phyloP scores from a whole-genome alignment of 2,329 filamentous ascomycete species.

The Corynespora cassiicola region DNA sequence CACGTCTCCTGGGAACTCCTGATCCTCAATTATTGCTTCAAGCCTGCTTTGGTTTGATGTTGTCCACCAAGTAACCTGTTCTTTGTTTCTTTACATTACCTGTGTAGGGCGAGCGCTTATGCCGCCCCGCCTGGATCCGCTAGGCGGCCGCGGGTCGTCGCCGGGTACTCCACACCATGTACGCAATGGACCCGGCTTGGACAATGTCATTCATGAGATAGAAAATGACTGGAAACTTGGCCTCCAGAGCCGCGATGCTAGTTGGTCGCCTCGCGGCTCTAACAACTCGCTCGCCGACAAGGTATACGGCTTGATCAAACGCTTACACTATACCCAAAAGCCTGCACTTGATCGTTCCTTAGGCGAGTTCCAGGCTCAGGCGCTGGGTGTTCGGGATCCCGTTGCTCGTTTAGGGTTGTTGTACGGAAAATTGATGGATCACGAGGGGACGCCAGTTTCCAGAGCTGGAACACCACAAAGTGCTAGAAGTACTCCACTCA shows the following conservation, averaged over 20 bases:
- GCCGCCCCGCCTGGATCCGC: constrained; percentile 3
- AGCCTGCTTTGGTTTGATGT: neutral
- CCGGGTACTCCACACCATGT: constrained; percentile 24
- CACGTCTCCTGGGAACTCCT: too few relatives aligned
- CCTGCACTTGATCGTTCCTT: constrained; percentile 18
- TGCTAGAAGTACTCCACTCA: too few relatives aligned
- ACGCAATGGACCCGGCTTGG: constrained; percentile 18
- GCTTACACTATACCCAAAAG: constrained; percentile 19
- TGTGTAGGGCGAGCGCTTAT: neutral
- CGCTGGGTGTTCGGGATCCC: too few relatives aligned
- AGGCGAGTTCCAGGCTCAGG: neutral
- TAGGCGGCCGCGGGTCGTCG: constrained; percentile 6
- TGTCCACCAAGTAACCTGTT: neutral
- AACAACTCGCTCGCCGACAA: constrained; percentile 15
- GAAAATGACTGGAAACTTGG: constrained; percentile 29
- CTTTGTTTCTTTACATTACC: neutral
- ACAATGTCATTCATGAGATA: constrained; percentile 22
- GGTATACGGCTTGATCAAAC: constrained; percentile 22
- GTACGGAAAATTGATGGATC: too few relatives aligned
- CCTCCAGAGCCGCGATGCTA: constrained; percentile 14
- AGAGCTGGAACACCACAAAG: too few relatives aligned
- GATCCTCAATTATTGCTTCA: too few relatives aligned
- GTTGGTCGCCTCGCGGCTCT: constrained; percentile 28
- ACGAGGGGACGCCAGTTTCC: too few relatives aligned
- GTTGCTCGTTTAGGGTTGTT: too few relatives aligned